Conservation (phyloP, 345 rosid species). For the Camelina neglecta region DNA sequence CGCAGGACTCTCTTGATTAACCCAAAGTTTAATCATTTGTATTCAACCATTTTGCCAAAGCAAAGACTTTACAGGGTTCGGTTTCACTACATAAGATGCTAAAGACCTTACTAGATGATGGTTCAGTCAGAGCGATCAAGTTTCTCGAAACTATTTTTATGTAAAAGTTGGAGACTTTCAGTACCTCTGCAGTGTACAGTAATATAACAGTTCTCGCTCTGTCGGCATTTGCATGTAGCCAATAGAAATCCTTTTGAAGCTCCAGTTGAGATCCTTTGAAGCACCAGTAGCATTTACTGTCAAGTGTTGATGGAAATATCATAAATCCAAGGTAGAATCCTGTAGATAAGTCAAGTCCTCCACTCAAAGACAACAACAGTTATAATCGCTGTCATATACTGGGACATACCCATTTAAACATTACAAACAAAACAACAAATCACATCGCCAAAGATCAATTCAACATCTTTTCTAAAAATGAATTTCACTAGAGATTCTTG, state of each 20-base stretch:
- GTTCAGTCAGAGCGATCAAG: constrained; percentile 12
- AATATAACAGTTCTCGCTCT: constrained; percentile 22
- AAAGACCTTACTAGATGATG: constrained; percentile 13
- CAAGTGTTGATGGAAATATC: neutral
- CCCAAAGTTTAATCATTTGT: constrained; percentile 7
- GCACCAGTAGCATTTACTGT: constrained; percentile 15
- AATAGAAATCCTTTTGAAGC: constrained; percentile 3
- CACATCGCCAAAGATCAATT: constrained; percentile 32
- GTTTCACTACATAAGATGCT: constrained; percentile 15
- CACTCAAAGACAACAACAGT: constrained; percentile 26
- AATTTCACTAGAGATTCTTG: constrained; percentile 25
- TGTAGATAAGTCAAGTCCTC: constrained; percentile 28
- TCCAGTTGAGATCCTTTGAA: constrained; percentile 2
- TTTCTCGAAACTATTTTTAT: neutral
- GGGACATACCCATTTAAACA: constrained; percentile 32
- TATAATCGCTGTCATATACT: constrained; percentile 18
- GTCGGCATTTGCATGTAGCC: constrained; percentile 13
- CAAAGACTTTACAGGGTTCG: neutral
- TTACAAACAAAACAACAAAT: constrained; percentile 38
- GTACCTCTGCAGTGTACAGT: constrained; percentile 13
- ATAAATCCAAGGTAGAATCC: constrained; percentile 27
- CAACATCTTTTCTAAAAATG: neutral
- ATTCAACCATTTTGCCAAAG: constrained; percentile 10
- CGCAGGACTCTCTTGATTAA: constrained; percentile 6
- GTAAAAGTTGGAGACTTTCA: constrained; percentile 8